A percentile compares a stretch with the other conserved stretches of the same genome.
Conservation (phyloP, 1,139 yeast species). For the Geotrichum armillariae region DNA sequence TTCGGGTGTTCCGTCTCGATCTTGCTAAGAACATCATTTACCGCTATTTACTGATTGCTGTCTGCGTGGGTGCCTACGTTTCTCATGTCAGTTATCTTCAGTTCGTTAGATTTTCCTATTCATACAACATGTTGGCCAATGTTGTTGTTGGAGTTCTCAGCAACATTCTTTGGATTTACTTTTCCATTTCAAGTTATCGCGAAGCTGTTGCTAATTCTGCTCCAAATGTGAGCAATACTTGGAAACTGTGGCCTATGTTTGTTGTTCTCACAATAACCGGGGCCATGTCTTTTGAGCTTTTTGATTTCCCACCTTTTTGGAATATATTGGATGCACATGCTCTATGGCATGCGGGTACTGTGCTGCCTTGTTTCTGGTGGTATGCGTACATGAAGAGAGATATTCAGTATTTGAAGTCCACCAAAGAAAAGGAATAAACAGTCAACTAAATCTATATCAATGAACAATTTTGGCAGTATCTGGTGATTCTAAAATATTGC, state of each 20-base stretch:
- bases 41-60: conserved; percentile 37
- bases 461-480: too few relatives aligned
- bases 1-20: conserved; percentile 60
- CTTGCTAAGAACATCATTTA: conserved; percentile 37
- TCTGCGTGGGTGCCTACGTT: conserved; percentile 53
- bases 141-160: conserved; percentile 75
- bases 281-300: conserved; percentile 85
- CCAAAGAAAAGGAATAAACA: conserved; percentile 18
- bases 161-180: conserved; percentile 53
- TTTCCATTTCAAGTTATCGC: conserved; percentile 31
- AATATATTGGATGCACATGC: conserved; percentile 89
- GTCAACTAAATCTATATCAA: too few relatives aligned
- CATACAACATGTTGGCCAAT: conserved; percentile 93
- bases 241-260: conserved; percentile 53
- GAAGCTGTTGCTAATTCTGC: conserved; percentile 6
- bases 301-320: conserved; percentile 76
- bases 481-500: too few relatives aligned
- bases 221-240: conserved; percentile 28
- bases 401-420: conserved; percentile 25
- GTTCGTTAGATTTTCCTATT: conserved; percentile 76
- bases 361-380: conserved; percentile 42
- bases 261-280: conserved; percentile 54
- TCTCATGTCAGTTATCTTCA: conserved; percentile 68
- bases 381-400: conserved; percentile 42
- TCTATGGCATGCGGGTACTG: conserved; percentile 69